Base-by-base conservation (phyloP, 148 eudicot genomes). In the Rhododendron simsii region DNA sequence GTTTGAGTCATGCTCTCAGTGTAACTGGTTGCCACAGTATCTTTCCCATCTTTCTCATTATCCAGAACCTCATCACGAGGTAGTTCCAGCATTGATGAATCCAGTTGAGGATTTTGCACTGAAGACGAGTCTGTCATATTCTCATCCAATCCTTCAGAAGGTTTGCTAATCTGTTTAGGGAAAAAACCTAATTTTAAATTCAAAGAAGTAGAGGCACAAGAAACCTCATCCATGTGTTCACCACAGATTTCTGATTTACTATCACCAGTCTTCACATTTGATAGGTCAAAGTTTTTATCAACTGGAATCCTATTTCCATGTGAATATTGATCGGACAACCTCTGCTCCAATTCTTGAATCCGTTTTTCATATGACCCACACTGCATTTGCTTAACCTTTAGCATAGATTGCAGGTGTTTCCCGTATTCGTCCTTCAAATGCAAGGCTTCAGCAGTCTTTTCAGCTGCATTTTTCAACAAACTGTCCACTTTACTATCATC, bases 351-450 rank as follows among this genome's bases (percentile, higher is more conserved):
- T 85, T 98, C 98, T 80, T 86, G 92, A 87, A 98, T 94, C 86
- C 99, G 91, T 87, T 94, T 94, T 87, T 95, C 96, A 87, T 98
- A 95, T 14, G 98, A 94, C 86, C 94, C 96, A 81, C 98, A 93
- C 95, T 93, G 98, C 82, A 86, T 86, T 78, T 93, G 93, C 84
- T 91, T 93, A 53, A 67, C 90, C 91, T 91, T 94, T 44, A 98
- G 88, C 93, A 94, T 83, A 41, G 91, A 91, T 8, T 91, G 85
- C 83, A 98, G 91, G 86, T 95, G 98, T 87, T 94, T 95, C 30
- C 85, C 92, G 82, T 95, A 95, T 88, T 93, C 98, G 67, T 98
- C 99, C 88, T 95, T 98, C 86, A 91, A 84, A 77, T 91, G 89
- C 87, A 98, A 91, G 80, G 99, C 99, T 84, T 95, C 96, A 50